A percentile compares a stretch with the other conserved stretches of the same genome.
phyloP scores from a whole-genome alignment of 148 eudicot species.

The Vaccinium macrocarpon region DNA sequence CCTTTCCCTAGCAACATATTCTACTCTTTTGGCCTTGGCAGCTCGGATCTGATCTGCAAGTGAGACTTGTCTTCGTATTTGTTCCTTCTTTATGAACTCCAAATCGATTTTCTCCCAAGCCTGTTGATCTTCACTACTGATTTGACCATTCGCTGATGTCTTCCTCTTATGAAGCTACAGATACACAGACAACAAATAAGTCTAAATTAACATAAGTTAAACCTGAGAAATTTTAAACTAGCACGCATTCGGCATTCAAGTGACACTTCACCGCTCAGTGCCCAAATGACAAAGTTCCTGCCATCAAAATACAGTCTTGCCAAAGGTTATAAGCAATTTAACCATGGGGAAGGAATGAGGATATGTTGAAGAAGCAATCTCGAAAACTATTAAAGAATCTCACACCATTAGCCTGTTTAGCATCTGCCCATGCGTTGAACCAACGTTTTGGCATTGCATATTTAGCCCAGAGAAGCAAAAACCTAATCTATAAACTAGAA shows the following conservation, averaged over 20 bases:
- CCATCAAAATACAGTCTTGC: not conserved
- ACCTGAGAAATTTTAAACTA: not conserved
- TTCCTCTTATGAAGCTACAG: conserved; percentile 57
- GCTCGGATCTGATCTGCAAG: conserved; percentile 86
- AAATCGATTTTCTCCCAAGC: conserved; percentile 66
- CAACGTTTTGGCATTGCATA: not conserved
- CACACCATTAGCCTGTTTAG: not conserved
- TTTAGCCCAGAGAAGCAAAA: not conserved
- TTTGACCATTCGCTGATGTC: conserved; percentile 34
- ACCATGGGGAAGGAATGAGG: not conserved
- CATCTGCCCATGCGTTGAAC: not conserved
- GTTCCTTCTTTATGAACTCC: conserved; percentile 45
- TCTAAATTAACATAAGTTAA: not conserved
- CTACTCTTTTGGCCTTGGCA: conserved; percentile 57
- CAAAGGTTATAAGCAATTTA: conserved; percentile 3
- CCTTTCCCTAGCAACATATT: conserved; percentile 13
- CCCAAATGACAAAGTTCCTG: not conserved
- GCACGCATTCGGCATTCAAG: not conserved
- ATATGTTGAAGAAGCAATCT: conserved; percentile 6
- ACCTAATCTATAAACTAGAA: not conserved
- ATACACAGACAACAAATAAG: not conserved
- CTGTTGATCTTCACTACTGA: conserved; percentile 33
- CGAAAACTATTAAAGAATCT: not conserved
- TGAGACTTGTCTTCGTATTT: conserved; percentile 40
- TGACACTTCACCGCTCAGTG: not conserved